A percentile compares a stretch with the other conserved stretches of the same genome.
Conservation (phyloP, 2,329 filamentous ascomycete genomes). For the Xylaria sp. region DNA sequence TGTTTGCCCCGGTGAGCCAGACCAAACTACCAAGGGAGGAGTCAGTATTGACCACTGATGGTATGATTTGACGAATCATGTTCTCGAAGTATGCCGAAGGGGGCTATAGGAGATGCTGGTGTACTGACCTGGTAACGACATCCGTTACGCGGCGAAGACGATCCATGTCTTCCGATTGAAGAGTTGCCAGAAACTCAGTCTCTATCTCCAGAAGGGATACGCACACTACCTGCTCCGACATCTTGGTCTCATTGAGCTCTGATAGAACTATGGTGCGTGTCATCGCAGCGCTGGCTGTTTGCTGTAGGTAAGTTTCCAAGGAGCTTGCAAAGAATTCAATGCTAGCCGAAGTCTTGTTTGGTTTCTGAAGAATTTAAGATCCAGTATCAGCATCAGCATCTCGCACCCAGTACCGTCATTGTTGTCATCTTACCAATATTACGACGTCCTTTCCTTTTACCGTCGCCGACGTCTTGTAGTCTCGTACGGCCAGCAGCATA, state of each 20-base stretch:
- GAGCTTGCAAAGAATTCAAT: slow-evolving; percentile 1
- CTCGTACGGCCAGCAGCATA: neutral
- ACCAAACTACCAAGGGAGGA: slow-evolving; percentile 1
- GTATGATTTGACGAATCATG: neutral
- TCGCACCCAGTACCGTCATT: neutral
- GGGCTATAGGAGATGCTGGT: neutral
- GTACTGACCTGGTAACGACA: slow-evolving; percentile 1
- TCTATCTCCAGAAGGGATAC: slow-evolving; percentile 33
- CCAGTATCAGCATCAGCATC: neutral
- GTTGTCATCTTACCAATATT: slow-evolving; percentile 1
- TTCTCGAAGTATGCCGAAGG: too few relatives aligned
- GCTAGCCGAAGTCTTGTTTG: neutral
- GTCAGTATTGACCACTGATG: neutral
- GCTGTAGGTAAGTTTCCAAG: slow-evolving; percentile 1
- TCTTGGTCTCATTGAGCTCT: neutral
- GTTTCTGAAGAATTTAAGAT: neutral
- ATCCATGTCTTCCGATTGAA: slow-evolving; percentile 19
- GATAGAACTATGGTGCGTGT: neutral
- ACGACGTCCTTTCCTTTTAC: slow-evolving; percentile 8
- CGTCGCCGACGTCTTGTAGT: neutral
- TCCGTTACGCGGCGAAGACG: slow-evolving; percentile 30
- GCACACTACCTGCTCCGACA: neutral
- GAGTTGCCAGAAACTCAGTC: slow-evolving; percentile 27
- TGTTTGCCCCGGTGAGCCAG: slow-evolving; percentile 33
- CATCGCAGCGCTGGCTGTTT: neutral